phyloP scores from a whole-genome alignment of 164 flowering plant species.

The Hamamelis virginiana region DNA sequence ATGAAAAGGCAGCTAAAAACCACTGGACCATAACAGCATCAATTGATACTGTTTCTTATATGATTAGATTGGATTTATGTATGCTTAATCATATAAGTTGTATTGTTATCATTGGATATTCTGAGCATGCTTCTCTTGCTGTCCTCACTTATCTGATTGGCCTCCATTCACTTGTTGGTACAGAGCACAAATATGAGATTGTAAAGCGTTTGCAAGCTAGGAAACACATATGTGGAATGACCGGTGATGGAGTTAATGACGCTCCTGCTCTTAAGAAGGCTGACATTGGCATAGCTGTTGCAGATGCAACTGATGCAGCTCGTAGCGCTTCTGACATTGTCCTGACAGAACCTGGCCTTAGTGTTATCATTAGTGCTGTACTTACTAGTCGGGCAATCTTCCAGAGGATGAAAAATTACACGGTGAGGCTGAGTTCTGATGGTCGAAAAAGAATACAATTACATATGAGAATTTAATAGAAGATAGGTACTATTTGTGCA shows the following conservation, averaged over 20 bases:
- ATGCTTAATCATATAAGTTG: neutral
- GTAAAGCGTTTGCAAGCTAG: conserved; percentile 88
- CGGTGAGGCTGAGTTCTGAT: conserved; percentile 35
- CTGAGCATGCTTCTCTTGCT: neutral
- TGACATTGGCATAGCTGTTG: conserved; percentile 95
- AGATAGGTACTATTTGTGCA: neutral
- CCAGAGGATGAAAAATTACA: conserved; percentile 93
- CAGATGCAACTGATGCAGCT: conserved; percentile 97
- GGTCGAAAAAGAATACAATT: neutral
- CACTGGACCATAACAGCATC: too few relatives aligned
- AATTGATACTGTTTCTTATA: too few relatives aligned
- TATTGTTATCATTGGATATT: neutral
- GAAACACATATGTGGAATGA: conserved; percentile 94
- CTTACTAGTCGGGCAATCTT: conserved; percentile 86
- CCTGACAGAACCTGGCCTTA: conserved; percentile 86
- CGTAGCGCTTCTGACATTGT: conserved; percentile 96
- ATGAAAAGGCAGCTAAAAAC: too few relatives aligned
- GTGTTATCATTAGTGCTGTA: conserved; percentile 89
- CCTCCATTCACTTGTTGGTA: conserved; percentile 5
- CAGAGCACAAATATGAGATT: conserved; percentile 93
- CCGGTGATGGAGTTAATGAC: conserved; percentile 94
- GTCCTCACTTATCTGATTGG: conserved; percentile 4
- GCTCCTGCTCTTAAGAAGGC: conserved; percentile 95
- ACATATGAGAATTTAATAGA: neutral
- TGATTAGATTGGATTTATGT: too few relatives aligned